Evolutionary conservation across 768 basidiomycete species (phyloP).

Genomic region (Termitomyces sp.): DNA sequence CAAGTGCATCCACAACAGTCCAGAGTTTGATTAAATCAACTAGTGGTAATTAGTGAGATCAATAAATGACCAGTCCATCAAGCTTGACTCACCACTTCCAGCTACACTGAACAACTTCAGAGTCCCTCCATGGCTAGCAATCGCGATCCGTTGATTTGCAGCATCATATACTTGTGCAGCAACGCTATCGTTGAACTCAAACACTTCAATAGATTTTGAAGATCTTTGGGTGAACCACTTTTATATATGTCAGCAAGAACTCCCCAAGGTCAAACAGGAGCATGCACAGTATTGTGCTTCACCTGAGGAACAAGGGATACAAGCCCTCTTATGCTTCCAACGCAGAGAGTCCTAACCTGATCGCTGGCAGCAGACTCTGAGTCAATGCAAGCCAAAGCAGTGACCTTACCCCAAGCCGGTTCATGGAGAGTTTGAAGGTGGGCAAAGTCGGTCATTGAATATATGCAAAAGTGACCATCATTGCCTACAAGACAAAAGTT

Average conservation of each 20-base stretch:
- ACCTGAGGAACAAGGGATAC: neutral
- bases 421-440: neutral
- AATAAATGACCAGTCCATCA: neutral
- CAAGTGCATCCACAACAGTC: neutral
- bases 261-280: neutral
- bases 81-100: neutral
- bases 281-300: neutral
- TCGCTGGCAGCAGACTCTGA: neutral
- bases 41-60: neutral
- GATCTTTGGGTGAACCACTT: neutral
- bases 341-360: neutral
- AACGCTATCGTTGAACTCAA: neutral
- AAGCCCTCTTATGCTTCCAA: neutral
- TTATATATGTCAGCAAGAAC: neutral
- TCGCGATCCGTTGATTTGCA: neutral
- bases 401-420: neutral
- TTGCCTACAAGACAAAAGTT: neutral
- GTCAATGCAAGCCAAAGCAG: neutral
- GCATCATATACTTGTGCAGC: neutral
- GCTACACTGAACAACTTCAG: neutral
- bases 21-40: slow-evolving; percentile 1
- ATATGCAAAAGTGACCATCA: neutral
- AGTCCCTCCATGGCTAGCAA: neutral
- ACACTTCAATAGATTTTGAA: neutral
- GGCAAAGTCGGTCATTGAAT: neutral